Evolutionary conservation across 768 basidiomycete species (phyloP), one percentile per base, ranked within the genome.

Genomic region (Kwoniella sp.): DNA sequence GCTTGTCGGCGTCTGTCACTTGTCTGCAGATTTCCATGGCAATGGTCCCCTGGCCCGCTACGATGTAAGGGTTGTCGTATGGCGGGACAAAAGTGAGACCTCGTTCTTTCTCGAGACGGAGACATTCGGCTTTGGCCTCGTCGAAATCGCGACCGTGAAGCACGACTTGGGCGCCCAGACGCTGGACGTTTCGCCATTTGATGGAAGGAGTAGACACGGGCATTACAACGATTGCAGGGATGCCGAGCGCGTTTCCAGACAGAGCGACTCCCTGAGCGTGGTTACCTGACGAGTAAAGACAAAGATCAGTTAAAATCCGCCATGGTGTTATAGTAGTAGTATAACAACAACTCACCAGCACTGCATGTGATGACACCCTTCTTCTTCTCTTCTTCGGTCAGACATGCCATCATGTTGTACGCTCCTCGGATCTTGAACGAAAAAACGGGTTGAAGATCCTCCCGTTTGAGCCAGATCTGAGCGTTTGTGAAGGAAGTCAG

Each of bases 151-250:
- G 78, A 12, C 96, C 96, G 78, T 93, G 88, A 4, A 97, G 85
- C 58, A 99, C 87, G 69, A 97, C 93, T 73, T 95, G 94, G 37
- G 94, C 92, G 57, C 93, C 94, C 28, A 99, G 84, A 23, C 95
- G 89, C n/a, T 90, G 87, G 28, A 96, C 96, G 74, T 95, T 97
- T 65, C 88, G 85, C 77, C 94, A 91, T 83, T 99, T 99, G 85
- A 99, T 99, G 45, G 89, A 86, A 1, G 96, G 96, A 1, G 96
- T 98, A 15, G 88, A 91, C 47, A 89, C 83, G 0, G 96, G 96
- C 96, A 99, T 98, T 67, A 99, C 92, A 74, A 99, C 98, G n/a
- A 93, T 97, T 69, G 93, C 96, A 2, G 96, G 93, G 66, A 98
- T 90, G 34, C 86, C 86, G 29, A 99, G 86, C 62, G 88, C 87